Conservation (phyloP, 805 yeast species). For the Cephaloascus fragrans region DNA sequence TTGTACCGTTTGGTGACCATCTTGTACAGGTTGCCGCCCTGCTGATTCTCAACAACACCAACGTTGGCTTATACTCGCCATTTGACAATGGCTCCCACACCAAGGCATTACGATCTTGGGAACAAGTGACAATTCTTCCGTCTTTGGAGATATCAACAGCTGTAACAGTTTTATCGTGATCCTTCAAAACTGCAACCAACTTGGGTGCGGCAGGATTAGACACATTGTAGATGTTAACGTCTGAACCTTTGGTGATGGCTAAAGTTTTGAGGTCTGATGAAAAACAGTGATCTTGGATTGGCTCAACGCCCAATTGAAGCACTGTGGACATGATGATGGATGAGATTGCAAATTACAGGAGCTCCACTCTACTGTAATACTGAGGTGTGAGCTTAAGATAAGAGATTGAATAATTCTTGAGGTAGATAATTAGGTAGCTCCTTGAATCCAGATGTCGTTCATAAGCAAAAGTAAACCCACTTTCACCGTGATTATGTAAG, state of each 20-base stretch:
- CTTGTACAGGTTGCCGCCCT: constrained; percentile 90
- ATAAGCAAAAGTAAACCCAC: no score
- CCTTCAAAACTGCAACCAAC: constrained; percentile 56
- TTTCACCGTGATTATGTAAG: no score
- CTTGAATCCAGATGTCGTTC: no score
- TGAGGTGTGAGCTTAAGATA: no score
- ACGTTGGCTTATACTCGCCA: constrained; percentile 67
- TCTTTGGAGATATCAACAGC: constrained; percentile 85
- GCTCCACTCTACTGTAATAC: constrained; percentile 19
- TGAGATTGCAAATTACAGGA: constrained; percentile 12
- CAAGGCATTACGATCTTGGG: constrained; percentile 95
- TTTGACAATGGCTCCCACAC: constrained; percentile 81
- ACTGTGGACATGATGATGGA: constrained; percentile 17
- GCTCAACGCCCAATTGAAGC: constrained; percentile 68
- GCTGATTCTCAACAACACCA: constrained; percentile 85
- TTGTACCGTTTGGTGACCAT: constrained; percentile 93
- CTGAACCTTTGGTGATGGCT: constrained; percentile 75
- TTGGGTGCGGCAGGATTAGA: constrained; percentile 47
- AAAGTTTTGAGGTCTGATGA: constrained; percentile 52
- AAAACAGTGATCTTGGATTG: constrained; percentile 89
- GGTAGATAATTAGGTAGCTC: no score
- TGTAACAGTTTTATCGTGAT: constrained; percentile 91
- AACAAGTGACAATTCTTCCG: constrained; percentile 90
- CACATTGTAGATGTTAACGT: constrained; percentile 65
- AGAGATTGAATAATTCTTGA: no score